These are phyloP conservation scores for Nepenthes mirabilis DNA, from an alignment of 148 eudicot species.

Conservation along the genomic window DNA sequence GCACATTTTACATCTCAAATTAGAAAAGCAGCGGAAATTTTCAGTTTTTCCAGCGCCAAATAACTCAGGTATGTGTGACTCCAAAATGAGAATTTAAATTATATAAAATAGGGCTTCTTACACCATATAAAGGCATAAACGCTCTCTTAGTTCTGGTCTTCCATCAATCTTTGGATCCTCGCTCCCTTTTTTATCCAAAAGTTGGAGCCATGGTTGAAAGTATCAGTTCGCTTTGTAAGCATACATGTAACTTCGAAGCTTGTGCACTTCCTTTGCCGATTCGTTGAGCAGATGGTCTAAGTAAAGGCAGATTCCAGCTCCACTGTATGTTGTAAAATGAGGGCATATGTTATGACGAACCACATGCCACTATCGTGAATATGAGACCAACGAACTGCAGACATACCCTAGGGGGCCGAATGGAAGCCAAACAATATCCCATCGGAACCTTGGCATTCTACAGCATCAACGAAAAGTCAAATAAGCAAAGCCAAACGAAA, in stretches of 20 bases:
- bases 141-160: no score
- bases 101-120: no score
- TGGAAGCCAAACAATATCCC: slow-evolving; percentile 95
- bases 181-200: no score
- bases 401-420: slow-evolving; percentile 65
- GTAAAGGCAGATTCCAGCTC: slow-evolving; percentile 59
- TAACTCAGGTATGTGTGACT: no score
- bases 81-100: no score
- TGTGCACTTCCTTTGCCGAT: slow-evolving; percentile 79
- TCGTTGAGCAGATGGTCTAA: slow-evolving; percentile 63
- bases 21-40: no score
- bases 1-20: no score
- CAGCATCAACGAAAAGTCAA: slow-evolving; percentile 5
- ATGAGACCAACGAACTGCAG: neutral
- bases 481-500: neutral
- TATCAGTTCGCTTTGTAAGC: slow-evolving; percentile 53
- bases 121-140: no score
- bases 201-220: no score
- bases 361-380: neutral
- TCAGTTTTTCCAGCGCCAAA: no score
- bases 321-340: slow-evolving; percentile 25
- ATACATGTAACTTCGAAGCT: slow-evolving; percentile 88
- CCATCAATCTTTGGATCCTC: no score
- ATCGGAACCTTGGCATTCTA: slow-evolving; percentile 81
- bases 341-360: neutral